Evolutionary conservation across 2,329 filamentous ascomycete species (phyloP), one percentile per base, ranked within the genome.

Genomic region (Periconia digitata): DNA sequence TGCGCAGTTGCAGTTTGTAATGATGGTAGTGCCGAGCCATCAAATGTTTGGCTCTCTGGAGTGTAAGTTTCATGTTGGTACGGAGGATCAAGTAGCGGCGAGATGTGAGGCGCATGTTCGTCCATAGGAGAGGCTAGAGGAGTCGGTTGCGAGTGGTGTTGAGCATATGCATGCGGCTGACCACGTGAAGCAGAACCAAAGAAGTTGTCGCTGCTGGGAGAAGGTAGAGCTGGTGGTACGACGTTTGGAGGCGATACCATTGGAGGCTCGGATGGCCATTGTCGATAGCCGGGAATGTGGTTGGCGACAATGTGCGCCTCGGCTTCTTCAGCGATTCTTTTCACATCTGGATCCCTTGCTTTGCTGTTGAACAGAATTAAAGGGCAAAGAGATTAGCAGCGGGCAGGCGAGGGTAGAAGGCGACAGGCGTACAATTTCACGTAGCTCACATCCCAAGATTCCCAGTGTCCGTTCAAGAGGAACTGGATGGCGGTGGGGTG

Each of bases 391-490:
- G 29, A 43, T 63, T 40, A 63, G 49, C 23, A 15, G 20, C 13
- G 27, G 21, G 18, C 8, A 15, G 12, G 20, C 7, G 22, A 7
- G 17, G 32, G n/a, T 20, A 7, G 18, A 16, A 36, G 27, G 29
- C n/a, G 6, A 18, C 13, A n/a, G 45, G 16, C 60, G 32, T 53
- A 66, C 62, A 60, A 52, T 38, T 53, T 56, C 12, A 68, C 64
- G 49, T 55, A 67, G 45, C 62, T 56, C 7, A 68, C 58, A 39
- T 69, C 62, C 63, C 62, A 65, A 15, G 63, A 50, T 52, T 67
- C 62, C 65, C 65, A 69, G 8, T 47, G 42, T 8, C 62, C 63
- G 27, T 63, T 61, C 35, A 65, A 44, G 20, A 65, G 46, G 20
- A 69, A 69, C 49, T 67, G 64, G 38, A 69, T 61, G 5, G 59